Conservation (phyloP, 176 grass and related monocot species). For the Phragmites australis region DNA sequence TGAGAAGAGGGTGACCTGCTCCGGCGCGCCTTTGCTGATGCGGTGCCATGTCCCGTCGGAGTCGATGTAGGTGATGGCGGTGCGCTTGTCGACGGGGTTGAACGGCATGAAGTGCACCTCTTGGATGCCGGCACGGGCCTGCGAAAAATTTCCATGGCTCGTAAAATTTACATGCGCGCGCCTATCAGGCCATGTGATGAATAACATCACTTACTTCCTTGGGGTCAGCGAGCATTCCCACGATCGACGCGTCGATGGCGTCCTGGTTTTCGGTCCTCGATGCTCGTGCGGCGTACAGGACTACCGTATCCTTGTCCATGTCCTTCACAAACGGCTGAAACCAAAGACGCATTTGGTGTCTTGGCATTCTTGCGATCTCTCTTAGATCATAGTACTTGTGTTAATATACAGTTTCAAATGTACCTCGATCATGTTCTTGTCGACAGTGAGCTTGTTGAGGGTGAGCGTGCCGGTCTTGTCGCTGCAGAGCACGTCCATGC, state of each 20-base stretch:
- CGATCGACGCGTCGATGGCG: constrained; percentile 76
- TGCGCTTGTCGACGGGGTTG: constrained; percentile 92
- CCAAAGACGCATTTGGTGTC: not conserved
- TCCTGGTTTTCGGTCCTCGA: constrained; percentile 79
- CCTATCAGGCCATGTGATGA: too few species aligned
- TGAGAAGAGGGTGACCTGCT: constrained; percentile 68
- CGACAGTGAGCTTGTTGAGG: constrained; percentile 95
- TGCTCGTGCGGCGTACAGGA: constrained; percentile 64
- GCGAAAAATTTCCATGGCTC: not conserved
- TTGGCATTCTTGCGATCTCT: too few species aligned
- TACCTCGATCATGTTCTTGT: constrained; percentile 88
- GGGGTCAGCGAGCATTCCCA: constrained; percentile 62
- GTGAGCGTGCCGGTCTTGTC: constrained; percentile 96
- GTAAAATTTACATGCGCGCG: too few species aligned
- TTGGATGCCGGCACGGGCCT: constrained; percentile 70
- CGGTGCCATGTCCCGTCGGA: constrained; percentile 60
- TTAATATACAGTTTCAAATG: too few species aligned
- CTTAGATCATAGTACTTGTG: not conserved
- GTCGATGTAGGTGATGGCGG: constrained; percentile 82
- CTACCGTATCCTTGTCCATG: constrained; percentile 43
- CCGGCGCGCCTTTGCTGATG: constrained; percentile 74
- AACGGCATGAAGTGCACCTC: constrained; percentile 91
- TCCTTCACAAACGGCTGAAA: constrained; percentile 57
- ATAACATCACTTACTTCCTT: constrained; percentile 43
- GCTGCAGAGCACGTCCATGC: constrained; percentile 98